phyloP scores from a whole-genome alignment of 2,329 filamentous ascomycete genomes.

The Phialocephala subalpina region DNA sequence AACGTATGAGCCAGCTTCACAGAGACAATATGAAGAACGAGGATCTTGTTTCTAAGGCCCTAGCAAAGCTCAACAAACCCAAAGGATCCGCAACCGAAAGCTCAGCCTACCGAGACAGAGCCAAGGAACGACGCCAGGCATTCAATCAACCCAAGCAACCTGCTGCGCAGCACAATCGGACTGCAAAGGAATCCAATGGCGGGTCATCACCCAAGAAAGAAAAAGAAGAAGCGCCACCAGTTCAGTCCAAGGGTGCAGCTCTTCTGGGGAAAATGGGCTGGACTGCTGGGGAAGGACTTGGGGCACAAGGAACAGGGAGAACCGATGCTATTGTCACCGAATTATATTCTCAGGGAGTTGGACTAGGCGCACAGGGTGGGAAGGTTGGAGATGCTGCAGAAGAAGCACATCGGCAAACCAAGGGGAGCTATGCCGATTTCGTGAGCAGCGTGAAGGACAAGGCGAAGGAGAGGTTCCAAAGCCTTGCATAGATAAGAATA shows the following conservation, averaged over 20 bases:
- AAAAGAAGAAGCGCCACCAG: slow-evolving; percentile 47
- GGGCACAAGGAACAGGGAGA: slow-evolving; percentile 67
- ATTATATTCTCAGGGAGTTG: slow-evolving; percentile 73
- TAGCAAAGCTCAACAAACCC: slow-evolving; percentile 47
- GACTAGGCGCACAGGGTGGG: slow-evolving; percentile 73
- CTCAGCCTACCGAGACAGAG: slow-evolving; percentile 60
- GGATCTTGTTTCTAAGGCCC: slow-evolving; percentile 50
- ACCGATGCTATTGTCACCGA: slow-evolving; percentile 70
- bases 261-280: slow-evolving; percentile 79
- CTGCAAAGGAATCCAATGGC: slow-evolving; percentile 38
- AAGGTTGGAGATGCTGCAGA: slow-evolving; percentile 73
- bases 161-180: slow-evolving; percentile 46
- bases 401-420: slow-evolving; percentile 68
- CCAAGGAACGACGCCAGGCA: slow-evolving; percentile 69
- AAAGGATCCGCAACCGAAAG: slow-evolving; percentile 30
- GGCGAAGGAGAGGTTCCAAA: slow-evolving; percentile 71
- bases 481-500: slow-evolving; percentile 50
- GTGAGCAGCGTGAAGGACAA: slow-evolving; percentile 70
- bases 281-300: slow-evolving; percentile 70
- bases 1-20: slow-evolving; percentile 65
- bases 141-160: slow-evolving; percentile 69
- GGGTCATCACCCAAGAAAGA: slow-evolving; percentile 42
- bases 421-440: slow-evolving; percentile 67
- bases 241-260: slow-evolving; percentile 68
- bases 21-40: slow-evolving; percentile 61